Conservation (phyloP, 176 grass and related monocot species). For the Carex kokanica region DNA sequence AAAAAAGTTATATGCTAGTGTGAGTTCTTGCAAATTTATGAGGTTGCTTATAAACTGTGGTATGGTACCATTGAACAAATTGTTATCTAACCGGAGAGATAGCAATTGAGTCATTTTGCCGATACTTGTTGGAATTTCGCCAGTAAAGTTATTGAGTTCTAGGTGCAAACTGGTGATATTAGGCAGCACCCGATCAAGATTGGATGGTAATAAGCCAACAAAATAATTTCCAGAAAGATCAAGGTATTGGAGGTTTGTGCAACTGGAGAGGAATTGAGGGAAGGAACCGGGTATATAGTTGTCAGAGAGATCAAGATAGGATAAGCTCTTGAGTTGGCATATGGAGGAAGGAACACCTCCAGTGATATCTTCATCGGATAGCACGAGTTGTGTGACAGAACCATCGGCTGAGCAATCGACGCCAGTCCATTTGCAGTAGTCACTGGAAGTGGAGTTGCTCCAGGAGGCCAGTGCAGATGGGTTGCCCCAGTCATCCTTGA, state of each 20-base stretch:
- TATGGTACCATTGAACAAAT: constrained; percentile 33
- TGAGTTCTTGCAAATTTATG: constrained; percentile 26
- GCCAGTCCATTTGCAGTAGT: constrained; percentile 53
- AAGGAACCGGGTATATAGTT: constrained; percentile 40
- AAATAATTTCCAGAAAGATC: constrained; percentile 48
- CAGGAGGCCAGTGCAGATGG: constrained; percentile 42
- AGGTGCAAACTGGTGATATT: constrained; percentile 38
- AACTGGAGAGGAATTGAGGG: constrained; percentile 42
- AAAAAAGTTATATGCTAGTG: constrained; percentile 32
- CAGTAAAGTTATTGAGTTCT: constrained; percentile 27
- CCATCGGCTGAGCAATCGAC: constrained; percentile 37
- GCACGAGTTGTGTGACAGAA: constrained; percentile 29
- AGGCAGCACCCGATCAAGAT: constrained; percentile 37
- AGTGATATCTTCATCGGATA: constrained; percentile 24
- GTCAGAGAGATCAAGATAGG: constrained; percentile 39
- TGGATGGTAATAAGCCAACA: constrained; percentile 34
- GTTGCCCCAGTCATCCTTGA: constrained; percentile 48
- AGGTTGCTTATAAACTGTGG: constrained; percentile 46
- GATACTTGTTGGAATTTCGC: constrained; percentile 42
- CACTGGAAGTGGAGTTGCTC: constrained; percentile 11
- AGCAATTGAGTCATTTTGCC: constrained; percentile 30
- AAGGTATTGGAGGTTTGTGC: constrained; percentile 35
- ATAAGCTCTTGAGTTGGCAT: constrained; percentile 38
- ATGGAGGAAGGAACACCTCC: constrained; percentile 42
- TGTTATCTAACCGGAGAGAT: constrained; percentile 28